Conservation (phyloP, 73 alveolate species). For the Tetrahymena malaccensis region DNA sequence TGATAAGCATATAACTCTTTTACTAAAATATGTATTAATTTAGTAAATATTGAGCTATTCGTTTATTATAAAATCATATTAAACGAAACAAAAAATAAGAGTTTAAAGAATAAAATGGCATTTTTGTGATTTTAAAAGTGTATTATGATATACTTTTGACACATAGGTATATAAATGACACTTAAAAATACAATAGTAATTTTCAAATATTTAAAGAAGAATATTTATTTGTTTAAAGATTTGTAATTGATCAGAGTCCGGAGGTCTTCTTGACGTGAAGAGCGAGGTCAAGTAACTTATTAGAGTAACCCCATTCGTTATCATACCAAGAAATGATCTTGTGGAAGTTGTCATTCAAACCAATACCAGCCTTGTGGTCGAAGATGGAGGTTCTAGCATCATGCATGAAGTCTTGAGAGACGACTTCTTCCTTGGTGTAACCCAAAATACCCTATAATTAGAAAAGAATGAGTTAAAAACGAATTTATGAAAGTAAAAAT, state of each 20-base stretch:
- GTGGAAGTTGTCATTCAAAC: constrained; percentile 72
- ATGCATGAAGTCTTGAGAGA: constrained; percentile 77
- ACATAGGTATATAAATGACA: background rate
- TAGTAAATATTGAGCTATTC: no score
- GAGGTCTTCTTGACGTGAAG: constrained; percentile 49
- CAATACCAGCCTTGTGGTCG: constrained; percentile 91
- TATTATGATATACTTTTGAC: background rate
- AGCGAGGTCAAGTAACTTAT: constrained; percentile 88
- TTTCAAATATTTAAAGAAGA: background rate
- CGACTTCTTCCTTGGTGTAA: constrained; percentile 90
- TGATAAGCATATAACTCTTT: no score
- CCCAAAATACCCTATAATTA: constrained; percentile 72
- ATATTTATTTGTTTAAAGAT: background rate
- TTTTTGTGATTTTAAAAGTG: background rate
- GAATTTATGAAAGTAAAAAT: background rate
- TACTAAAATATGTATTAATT: no score
- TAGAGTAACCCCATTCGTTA: constrained; percentile 97
- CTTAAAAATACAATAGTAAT: background rate
- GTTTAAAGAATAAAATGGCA: background rate
- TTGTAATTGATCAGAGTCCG: background rate
- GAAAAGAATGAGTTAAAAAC: background rate
- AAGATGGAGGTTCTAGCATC: constrained; percentile 78
- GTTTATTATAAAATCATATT: no score
- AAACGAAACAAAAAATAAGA: no score
- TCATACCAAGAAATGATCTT: constrained; percentile 91